Evolutionary conservation across 495 filamentous ascomycete genomes (phyloP), one percentile per base, ranked within the genome.

Genomic region (Xanthoparmelia taractica): DNA sequence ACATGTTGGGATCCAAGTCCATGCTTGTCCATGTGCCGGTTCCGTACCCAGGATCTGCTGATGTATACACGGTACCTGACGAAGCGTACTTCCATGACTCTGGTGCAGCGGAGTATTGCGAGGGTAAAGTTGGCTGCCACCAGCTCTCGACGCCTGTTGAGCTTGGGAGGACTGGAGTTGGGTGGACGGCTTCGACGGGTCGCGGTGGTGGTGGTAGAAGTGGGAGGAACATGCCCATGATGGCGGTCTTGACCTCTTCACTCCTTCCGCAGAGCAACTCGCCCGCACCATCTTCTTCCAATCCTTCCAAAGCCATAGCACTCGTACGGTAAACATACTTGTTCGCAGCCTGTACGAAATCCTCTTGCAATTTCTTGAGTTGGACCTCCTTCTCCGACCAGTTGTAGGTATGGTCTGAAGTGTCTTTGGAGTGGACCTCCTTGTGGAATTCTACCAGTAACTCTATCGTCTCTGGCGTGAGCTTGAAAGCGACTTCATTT

Each of bases 341-440:
- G 82, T 99, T 99, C 78, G 91, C 87, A 54, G 92, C 89, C 77
- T 99, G 94, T 63, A 97, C 85, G 72, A 99, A 97, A 68, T 97
- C 90, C 61, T 97, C 94, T 73, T 97, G 95, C 60, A 99, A 78
- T 78, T 96, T 96, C 87, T 96, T 97, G 77, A 96, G 78, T 73
- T 97, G 93, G 66, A 83, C 79, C 67, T 96, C 92, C 80, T 99
- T 99, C 77, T 97, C 94, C 40, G 92, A 86, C 94, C 94, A 99
- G 76, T 90, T 87, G 83, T 91, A 96, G 43, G 92, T 96, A 71
- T 79, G 87, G 70, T 91, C 91, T 59, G 90, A 88, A 65, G 90
- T 84, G 75, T 99, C 90, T 60, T 92, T 85, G 60, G 92, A 96
- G 78, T 94, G 93, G 67, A 99, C 83, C 59, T 97, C 92, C 80